These are phyloP conservation scores for Fusarium succisae DNA, from an alignment of 2,329 filamentous ascomycete genomes.

Conservation along the genomic window DNA sequence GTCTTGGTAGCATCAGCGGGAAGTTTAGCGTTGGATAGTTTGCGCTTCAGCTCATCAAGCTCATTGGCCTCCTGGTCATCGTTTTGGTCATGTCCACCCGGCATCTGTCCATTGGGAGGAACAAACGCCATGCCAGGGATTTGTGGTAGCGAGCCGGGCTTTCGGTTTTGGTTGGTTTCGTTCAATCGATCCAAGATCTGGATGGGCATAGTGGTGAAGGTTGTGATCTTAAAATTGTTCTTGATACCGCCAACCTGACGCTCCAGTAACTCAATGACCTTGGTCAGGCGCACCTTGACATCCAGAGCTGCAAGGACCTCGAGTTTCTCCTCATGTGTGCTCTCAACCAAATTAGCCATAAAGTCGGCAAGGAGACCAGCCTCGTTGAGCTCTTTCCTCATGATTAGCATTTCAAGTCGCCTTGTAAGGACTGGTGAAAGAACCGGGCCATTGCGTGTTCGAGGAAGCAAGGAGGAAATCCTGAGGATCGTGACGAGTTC, in stretches of 20 bases:
- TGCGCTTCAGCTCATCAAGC: slow-evolving; percentile 89
- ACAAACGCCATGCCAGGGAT: slow-evolving; percentile 54
- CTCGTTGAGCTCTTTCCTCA: slow-evolving; percentile 81
- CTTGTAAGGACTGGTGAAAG: slow-evolving; percentile 87
- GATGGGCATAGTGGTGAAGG: slow-evolving; percentile 73
- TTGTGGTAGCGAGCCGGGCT: slow-evolving; percentile 44
- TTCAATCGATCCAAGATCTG: slow-evolving; percentile 67
- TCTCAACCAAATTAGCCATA: slow-evolving; percentile 92
- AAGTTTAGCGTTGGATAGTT: slow-evolving; percentile 81
- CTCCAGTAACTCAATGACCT: slow-evolving; percentile 84
- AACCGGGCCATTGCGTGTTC: slow-evolving; percentile 68
- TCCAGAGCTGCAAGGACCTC: slow-evolving; percentile 84
- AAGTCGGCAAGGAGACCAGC: slow-evolving; percentile 92
- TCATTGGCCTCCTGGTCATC: slow-evolving; percentile 89
- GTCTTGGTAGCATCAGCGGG: slow-evolving; percentile 87
- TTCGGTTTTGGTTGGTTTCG: slow-evolving; percentile 49
- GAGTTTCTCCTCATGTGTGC: slow-evolving; percentile 90
- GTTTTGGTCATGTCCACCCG: slow-evolving; percentile 59
- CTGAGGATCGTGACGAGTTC: slow-evolving; percentile 87
- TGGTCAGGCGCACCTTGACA: slow-evolving; percentile 79
- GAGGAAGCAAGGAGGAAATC: slow-evolving; percentile 83
- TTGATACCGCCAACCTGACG: slow-evolving; percentile 86
- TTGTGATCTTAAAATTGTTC: slow-evolving; percentile 85
- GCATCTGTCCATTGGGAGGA: slow-evolving; percentile 47
- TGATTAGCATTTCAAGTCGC: slow-evolving; percentile 87